A percentile compares a stretch with the other conserved stretches of the same genome.
phyloP scores from a whole-genome alignment of 2,329 filamentous ascomycete species.

The Aspergillus bombycis region DNA sequence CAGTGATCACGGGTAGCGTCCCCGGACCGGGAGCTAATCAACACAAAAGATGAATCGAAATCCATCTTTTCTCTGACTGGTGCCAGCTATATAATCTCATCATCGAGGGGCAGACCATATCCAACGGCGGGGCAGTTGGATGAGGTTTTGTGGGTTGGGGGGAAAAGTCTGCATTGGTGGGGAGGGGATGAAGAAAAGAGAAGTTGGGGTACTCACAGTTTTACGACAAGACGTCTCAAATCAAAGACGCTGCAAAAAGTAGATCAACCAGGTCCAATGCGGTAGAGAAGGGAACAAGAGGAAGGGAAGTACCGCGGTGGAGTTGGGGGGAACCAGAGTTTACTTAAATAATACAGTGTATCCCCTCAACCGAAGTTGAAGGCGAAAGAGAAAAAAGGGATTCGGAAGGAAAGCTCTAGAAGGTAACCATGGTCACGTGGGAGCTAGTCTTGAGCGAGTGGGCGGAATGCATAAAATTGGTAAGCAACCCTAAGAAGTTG shows the following conservation, averaged over 20 bases:
- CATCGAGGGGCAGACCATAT: conserved; percentile 39
- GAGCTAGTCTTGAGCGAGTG: not conserved
- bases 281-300: not conserved
- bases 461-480: not conserved
- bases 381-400: conserved; percentile 19
- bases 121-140: conserved; percentile 12
- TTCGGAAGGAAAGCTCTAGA: conserved; percentile 45
- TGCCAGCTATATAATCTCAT: conserved; percentile 67
- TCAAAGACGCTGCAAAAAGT: conserved; percentile 4
- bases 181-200: conserved; percentile 4
- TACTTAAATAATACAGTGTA: conserved; percentile 3
- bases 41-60: conserved; percentile 62
- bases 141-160: not conserved
- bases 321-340: not conserved
- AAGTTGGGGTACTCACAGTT: conserved; percentile 12
- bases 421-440: conserved; percentile 28
- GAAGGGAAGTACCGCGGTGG: not conserved
- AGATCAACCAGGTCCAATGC: conserved; percentile 9
- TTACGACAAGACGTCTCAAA: not conserved
- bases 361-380: conserved; percentile 12
- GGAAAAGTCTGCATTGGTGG: conserved; percentile 4
- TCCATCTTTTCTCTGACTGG: conserved; percentile 65
- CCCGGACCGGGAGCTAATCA: conserved; percentile 61
- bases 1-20: conserved; percentile 44
- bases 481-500: not conserved